Evolutionary conservation across 176 grass and related monocot species (phyloP), one percentile per base, ranked within the genome.

Genomic region (Chloris gayana): DNA sequence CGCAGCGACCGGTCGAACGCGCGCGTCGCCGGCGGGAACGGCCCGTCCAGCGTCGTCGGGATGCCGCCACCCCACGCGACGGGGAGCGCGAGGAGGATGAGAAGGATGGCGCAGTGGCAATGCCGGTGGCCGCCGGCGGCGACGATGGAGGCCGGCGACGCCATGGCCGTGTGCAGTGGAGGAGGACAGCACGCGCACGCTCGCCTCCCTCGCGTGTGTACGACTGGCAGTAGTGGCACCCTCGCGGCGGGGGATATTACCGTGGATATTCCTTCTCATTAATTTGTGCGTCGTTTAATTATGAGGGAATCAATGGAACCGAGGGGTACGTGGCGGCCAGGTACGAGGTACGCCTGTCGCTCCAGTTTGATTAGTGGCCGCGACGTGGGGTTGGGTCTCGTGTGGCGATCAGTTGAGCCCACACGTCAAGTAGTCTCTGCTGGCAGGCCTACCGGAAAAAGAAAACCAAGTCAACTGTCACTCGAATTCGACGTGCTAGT

Each of bases 31-130:
- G 92, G 92, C 70, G 35, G 22, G 73, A 98, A 94, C 31, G 92
- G 92, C 17, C 95, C 90, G 17, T 98, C 89, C 72, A 94, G 87
- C 49, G 95, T 98, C 8, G 95, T 94, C 41, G 92, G 90, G 35
- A 98, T 87, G 65, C 75, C 14, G 65, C 71, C 67, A 18, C n/a
- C 77, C 60, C 53, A 18, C 37, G 8, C 5, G 8, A 39, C 66
- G 54, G 64, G 46, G 22, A 83, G 22, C 13, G 69, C 39, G 58
- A 84, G 75, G 21, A 57, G 53, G 21, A 57, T 19, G 21, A 44
- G 1, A 21, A 67, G 30, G 4, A 38, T 12, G 44, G 41, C 32
- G 25, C 1, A 38, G 31, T n/a, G 64, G 25, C 53, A 73, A 14
- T 50, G 56, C 78, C 58, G 65, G 85, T 31, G 57, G 24, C 57